A percentile compares a stretch with the other conserved stretches of the same genome.
These are phyloP conservation scores for Firmiana major DNA, from an alignment of 345 rosid genomes.

Conservation along the genomic window DNA sequence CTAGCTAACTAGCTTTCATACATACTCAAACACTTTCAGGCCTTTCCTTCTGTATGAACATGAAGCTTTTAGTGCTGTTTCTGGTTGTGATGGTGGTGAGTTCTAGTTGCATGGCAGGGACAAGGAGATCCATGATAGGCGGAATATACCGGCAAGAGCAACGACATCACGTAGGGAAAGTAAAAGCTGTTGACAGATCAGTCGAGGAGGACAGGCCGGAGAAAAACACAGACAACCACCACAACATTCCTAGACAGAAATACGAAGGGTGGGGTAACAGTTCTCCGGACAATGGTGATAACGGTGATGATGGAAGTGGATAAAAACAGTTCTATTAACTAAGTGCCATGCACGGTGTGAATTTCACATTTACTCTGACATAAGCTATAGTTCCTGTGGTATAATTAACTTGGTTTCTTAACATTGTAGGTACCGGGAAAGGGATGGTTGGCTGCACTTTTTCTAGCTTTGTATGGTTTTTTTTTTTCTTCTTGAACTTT, in stretches of 20 bases:
- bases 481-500: neutral
- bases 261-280: conserved; percentile 19
- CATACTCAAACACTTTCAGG: neutral
- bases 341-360: neutral
- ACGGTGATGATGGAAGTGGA: conserved; percentile 15
- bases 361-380: neutral
- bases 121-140: conserved; percentile 20
- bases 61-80: conserved; percentile 27
- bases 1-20: neutral
- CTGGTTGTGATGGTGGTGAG: conserved; percentile 28
- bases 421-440: neutral
- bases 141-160: conserved; percentile 24
- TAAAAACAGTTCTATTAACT: neutral
- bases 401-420: neutral
- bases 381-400: neutral
- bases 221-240: conserved; percentile 36
- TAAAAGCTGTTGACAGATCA: conserved; percentile 4
- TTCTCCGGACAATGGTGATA: conserved; percentile 13
- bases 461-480: neutral
- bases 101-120: conserved; percentile 18
- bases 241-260: conserved; percentile 34
- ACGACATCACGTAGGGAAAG: conserved; percentile 12
- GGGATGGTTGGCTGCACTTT: neutral
- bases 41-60: neutral
- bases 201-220: conserved; percentile 10